Conservation (phyloP, 768 basidiomycete species). For the Phanerochaete sordida region DNA sequence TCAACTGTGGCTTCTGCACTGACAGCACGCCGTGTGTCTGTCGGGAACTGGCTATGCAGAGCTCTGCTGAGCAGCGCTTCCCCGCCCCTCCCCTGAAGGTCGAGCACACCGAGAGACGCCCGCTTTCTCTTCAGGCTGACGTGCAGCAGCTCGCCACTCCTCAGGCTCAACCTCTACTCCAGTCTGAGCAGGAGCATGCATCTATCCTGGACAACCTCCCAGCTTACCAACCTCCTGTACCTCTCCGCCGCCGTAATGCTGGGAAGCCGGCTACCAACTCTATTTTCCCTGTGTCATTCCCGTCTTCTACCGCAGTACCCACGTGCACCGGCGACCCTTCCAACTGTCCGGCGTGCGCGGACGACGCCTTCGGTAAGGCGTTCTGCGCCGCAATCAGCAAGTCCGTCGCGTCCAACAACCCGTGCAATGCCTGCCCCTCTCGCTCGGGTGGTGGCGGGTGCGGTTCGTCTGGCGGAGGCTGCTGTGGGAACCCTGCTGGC, state of each 20-base stretch:
- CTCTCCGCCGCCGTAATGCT: constrained; percentile 59
- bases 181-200: constrained; percentile 24
- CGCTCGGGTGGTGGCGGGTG: constrained; percentile 19
- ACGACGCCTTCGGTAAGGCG: constrained; percentile 83
- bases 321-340: constrained; percentile 82
- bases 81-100: constrained; percentile 21
- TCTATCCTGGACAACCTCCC: constrained; percentile 78
- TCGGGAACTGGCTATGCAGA: constrained; percentile 57
- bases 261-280: constrained; percentile 36
- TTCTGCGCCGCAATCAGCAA: constrained; percentile 78
- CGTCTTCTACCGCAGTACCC: constrained; percentile 27
- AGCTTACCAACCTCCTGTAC: constrained; percentile 77
- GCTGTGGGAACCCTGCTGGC: constrained; percentile 32
- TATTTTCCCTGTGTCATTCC: constrained; percentile 42
- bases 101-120: constrained; percentile 22
- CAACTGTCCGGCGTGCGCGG: constrained; percentile 82
- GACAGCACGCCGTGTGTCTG: constrained; percentile 74
- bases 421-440: constrained; percentile 56
- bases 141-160: constrained; percentile 14
- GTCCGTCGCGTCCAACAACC: constrained; percentile 45
- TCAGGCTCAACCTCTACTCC: constrained; percentile 12
- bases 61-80: constrained; percentile 28
- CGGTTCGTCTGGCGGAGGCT: constrained; percentile 23
- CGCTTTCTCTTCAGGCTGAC: not conserved
- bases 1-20: constrained; percentile 75